Evolutionary conservation across 2,329 filamentous ascomycete genomes (phyloP).

Genomic region (Kalaharituber pfeilii): DNA sequence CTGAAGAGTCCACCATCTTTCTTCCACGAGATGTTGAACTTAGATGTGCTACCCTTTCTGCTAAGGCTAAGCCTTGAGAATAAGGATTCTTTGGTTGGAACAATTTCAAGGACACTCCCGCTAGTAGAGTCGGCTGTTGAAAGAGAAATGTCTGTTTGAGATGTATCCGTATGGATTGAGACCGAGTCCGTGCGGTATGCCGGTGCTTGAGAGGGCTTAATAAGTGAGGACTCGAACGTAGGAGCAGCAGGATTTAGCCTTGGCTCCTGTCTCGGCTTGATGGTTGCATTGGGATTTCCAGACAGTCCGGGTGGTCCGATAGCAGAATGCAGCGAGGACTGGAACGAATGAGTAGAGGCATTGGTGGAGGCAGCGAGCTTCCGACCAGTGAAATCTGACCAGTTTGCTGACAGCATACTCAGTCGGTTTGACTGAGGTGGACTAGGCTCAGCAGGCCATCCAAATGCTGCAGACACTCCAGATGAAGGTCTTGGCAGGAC

Average conservation of each 20-base stretch:
- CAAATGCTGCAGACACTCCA: constrained; percentile 21
- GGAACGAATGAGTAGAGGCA: constrained; percentile 1
- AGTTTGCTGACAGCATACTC: constrained; percentile 16
- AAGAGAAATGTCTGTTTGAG: background rate
- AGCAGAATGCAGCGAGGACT: constrained; percentile 2
- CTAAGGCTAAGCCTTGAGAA: constrained; percentile 19
- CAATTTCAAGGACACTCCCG: constrained; percentile 8
- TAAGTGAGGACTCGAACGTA: constrained; percentile 53
- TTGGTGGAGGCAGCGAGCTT: constrained; percentile 10
- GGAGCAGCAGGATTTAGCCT: constrained; percentile 76
- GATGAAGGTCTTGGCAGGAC: constrained; percentile 20
- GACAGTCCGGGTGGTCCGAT: constrained; percentile 17
- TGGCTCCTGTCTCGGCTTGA: constrained; percentile 23
- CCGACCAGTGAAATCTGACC: constrained; percentile 18
- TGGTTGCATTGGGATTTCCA: constrained; percentile 32
- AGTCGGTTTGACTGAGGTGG: constrained; percentile 4
- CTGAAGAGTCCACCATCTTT: constrained; percentile 21
- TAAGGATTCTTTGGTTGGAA: constrained; percentile 16
- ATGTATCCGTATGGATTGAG: constrained; percentile 8
- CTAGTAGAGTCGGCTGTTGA: background rate
- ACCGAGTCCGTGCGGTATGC: background rate
- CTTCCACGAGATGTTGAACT: constrained; percentile 23
- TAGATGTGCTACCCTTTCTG: constrained; percentile 19
- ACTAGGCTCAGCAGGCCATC: constrained; percentile 16
- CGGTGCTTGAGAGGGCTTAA: constrained; percentile 34